Conservation (phyloP, 1,284 basidiomycete species). For the Coniferiporia weirii region DNA sequence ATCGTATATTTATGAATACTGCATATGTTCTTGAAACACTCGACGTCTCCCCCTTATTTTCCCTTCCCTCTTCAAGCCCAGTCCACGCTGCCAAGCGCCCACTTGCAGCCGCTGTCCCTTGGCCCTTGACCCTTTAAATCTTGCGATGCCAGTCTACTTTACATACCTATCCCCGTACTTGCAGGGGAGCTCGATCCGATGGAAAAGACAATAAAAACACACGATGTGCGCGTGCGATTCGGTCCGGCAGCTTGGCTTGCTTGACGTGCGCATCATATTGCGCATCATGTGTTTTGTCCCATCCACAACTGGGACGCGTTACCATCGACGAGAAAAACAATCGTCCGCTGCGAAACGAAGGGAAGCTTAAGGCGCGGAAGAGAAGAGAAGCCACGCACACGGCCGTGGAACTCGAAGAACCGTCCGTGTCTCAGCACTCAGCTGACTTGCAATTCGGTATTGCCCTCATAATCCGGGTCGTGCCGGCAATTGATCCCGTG, state of each 20-base stretch:
- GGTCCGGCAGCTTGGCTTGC: neutral
- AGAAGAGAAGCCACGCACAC: neutral
- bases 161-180: neutral
- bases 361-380: too few species aligned
- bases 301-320: too few species aligned
- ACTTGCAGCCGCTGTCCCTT: neutral
- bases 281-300: neutral
- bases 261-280: neutral
- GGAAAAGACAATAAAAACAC: neutral
- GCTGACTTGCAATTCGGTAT: neutral
- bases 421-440: neutral
- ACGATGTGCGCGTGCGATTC: neutral
- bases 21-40: slow-evolving; percentile 1
- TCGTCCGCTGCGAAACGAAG: neutral
- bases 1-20: neutral
- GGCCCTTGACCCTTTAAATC: too few species aligned
- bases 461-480: neutral
- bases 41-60: neutral
- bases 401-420: neutral
- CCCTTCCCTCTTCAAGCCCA: too few species aligned
- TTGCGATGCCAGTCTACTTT: neutral
- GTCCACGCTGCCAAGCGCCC: neutral
- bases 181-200: too few species aligned
- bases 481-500: neutral
- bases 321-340: neutral